phyloP scores from a whole-genome alignment of 2,329 filamentous ascomycete genomes.

The Proliferodiscus dingleyae region DNA sequence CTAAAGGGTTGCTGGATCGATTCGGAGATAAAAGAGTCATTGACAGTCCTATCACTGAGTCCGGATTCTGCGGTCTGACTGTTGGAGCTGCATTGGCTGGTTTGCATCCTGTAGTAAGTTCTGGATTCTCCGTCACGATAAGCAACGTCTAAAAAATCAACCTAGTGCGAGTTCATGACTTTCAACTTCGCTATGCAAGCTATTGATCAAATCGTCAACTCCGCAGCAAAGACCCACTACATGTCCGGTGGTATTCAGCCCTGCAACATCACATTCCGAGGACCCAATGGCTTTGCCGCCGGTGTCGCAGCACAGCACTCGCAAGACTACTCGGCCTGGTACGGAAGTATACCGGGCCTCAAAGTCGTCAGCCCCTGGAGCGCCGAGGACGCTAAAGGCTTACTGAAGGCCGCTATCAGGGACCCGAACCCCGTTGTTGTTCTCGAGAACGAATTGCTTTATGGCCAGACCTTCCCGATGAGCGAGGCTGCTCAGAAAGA shows the following conservation, averaged over 20 bases:
- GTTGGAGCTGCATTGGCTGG: constrained; percentile 93
- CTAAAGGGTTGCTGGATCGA: constrained; percentile 92
- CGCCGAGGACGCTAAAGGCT: constrained; percentile 95
- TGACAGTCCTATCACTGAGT: constrained; percentile 97
- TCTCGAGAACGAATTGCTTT: constrained; percentile 84
- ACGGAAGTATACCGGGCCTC: constrained; percentile 93
- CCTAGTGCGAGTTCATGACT: constrained; percentile 98
- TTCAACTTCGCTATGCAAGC: constrained; percentile 99
- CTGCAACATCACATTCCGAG: constrained; percentile 99
- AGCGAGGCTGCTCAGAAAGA: constrained; percentile 92
- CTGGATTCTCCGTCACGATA: constrained; percentile 8
- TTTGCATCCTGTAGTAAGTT: constrained; percentile 83
- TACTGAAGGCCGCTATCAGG: constrained; percentile 94
- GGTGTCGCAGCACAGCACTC: constrained; percentile 98
- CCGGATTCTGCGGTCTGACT: constrained; percentile 88
- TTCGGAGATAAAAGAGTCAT: constrained; percentile 98
- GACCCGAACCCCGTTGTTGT: constrained; percentile 96
- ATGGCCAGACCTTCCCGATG: constrained; percentile 94
- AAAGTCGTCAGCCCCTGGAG: constrained; percentile 98
- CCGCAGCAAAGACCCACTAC: constrained; percentile 97
- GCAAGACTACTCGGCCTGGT: constrained; percentile 98
- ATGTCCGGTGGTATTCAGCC: constrained; percentile 99
- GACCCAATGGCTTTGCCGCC: constrained; percentile 94
- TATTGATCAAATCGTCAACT: constrained; percentile 99
- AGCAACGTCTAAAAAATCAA: constrained; percentile 15